Conservation (phyloP, 73 alveolate species). For the Tetrahymena borealis region DNA sequence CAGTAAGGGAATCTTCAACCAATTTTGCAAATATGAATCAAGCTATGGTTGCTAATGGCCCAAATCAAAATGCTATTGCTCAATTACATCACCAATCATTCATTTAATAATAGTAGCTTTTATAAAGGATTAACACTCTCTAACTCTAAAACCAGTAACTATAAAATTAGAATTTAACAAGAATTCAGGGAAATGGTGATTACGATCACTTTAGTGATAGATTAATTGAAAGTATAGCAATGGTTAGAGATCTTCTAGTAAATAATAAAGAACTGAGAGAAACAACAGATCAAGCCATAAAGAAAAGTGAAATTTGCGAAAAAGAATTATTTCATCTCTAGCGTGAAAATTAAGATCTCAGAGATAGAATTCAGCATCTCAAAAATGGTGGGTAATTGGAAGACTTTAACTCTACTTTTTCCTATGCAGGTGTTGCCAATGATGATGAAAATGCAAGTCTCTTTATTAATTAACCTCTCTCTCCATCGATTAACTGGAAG, state of each 20-base stretch:
- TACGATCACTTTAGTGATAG: conserved; percentile 23
- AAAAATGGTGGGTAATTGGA: neutral
- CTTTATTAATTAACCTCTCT: neutral
- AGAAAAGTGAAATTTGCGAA: conserved; percentile 11
- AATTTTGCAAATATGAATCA: neutral
- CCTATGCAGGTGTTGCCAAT: neutral
- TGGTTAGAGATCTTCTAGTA: conserved; percentile 44
- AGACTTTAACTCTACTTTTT: neutral
- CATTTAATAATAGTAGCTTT: neutral
- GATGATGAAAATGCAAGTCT: neutral
- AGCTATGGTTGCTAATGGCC: neutral
- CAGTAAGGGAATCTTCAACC: neutral
- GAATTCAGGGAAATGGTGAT: conserved; percentile 3
- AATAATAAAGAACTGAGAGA: conserved; percentile 41
- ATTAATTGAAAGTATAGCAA: conserved; percentile 40
- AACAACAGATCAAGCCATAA: conserved; percentile 7
- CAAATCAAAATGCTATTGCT: neutral
- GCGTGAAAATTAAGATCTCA: conserved; percentile 29
- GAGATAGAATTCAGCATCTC: conserved; percentile 1
- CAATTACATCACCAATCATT: neutral
- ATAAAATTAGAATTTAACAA: neutral
- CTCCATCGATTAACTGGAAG: neutral
- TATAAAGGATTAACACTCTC: neutral
- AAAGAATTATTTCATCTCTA: conserved; percentile 18
- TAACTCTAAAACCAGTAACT: neutral